These are phyloP conservation scores for Lojkania enalia DNA, from an alignment of 2,329 filamentous ascomycete genomes.

Conservation along the genomic window DNA sequence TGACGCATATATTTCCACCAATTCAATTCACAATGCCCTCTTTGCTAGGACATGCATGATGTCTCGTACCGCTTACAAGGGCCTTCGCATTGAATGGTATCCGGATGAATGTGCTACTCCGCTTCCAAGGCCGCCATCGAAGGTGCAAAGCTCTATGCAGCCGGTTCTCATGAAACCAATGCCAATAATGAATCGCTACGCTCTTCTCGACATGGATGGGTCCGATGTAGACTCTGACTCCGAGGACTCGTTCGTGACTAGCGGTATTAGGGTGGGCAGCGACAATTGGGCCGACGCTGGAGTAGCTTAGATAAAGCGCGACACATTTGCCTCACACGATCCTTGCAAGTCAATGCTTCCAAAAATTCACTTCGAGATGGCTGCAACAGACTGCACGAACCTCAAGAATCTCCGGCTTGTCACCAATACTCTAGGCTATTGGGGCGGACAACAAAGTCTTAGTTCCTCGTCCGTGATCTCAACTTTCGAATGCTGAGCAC, in stretches of 20 bases:
- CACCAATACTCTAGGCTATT: no score
- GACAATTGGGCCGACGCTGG: constrained; percentile 25
- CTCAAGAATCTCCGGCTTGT: no score
- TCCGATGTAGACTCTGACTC: constrained; percentile 30
- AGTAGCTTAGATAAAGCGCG: constrained; percentile 18
- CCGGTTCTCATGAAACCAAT: constrained; percentile 22
- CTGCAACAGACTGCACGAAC: no score
- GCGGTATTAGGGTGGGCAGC: constrained; percentile 24
- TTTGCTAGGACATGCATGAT: constrained; percentile 80
- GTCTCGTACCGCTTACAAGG: constrained; percentile 67
- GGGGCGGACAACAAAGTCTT: no score
- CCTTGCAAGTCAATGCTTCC: no score
- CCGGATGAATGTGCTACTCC: constrained; percentile 72
- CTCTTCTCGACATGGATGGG: constrained; percentile 33
- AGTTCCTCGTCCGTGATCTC: no score
- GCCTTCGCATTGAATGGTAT: constrained; percentile 70
- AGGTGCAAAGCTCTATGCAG: constrained; percentile 10
- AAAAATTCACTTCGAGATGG: no score
- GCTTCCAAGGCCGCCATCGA: constrained; percentile 42
- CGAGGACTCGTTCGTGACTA: constrained; percentile 23
- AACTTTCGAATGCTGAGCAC: no score
- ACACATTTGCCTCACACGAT: no score
- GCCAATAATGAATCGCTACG: constrained; percentile 35
- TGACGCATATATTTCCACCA: constrained; percentile 71
- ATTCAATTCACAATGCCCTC: constrained; percentile 74